phyloP scores from a whole-genome alignment of 169 alveolate genomes.

The Plasmodium inui region DNA sequence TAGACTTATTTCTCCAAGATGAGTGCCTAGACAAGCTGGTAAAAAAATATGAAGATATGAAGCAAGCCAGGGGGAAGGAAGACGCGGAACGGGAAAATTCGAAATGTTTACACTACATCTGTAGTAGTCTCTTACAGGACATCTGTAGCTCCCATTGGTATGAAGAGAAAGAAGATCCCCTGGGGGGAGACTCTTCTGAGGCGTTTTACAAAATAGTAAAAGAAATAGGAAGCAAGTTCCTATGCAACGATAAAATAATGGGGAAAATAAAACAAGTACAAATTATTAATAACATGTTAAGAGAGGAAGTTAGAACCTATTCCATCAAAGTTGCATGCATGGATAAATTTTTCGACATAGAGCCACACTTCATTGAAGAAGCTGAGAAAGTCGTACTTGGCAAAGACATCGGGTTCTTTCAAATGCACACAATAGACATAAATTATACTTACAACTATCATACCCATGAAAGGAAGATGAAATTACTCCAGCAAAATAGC shows the following conservation, averaged over 20 bases:
- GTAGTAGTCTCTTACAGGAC: slow-evolving; percentile 3
- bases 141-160: not conserved
- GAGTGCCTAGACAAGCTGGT: slow-evolving; percentile 25
- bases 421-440: not conserved
- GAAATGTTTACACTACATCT: slow-evolving; percentile 31
- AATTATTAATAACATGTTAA: slow-evolving; percentile 33
- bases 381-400: slow-evolving; percentile 42
- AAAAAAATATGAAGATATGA: slow-evolving; percentile 24
- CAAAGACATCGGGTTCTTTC: slow-evolving; percentile 38
- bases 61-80: not conserved
- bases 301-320: slow-evolving; percentile 55
- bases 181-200: not conserved
- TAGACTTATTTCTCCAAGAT: slow-evolving; percentile 31
- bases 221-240: slow-evolving; percentile 18
- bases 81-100: not conserved
- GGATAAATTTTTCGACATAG: slow-evolving; percentile 40
- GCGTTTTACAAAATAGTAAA: slow-evolving; percentile 6
- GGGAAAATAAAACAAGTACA: slow-evolving; percentile 24
- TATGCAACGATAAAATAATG: slow-evolving; percentile 36
- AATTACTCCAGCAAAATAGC: not conserved
- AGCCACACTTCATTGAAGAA: slow-evolving; percentile 56
- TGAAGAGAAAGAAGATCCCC: not conserved
- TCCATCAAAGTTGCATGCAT: slow-evolving; percentile 44
- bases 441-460: slow-evolving; percentile 46
- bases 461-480: not conserved